phyloP scores from a whole-genome alignment of 106 monocot genomes.

The Ottelia alismoides region DNA sequence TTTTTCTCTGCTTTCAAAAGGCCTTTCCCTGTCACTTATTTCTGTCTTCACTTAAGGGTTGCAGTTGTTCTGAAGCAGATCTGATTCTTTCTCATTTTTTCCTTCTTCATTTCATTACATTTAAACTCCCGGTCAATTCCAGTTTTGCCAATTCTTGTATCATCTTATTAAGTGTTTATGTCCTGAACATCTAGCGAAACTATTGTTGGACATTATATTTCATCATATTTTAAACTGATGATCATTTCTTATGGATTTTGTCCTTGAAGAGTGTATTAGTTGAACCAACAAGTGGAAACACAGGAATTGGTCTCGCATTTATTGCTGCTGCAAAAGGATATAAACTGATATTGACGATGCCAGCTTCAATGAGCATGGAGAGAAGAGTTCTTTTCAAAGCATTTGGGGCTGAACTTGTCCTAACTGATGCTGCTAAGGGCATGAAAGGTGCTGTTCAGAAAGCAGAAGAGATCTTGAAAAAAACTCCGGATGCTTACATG shows the following conservation, averaged over 20 bases:
- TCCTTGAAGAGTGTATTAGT: conserved; percentile 63
- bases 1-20: no score
- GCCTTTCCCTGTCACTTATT: not conserved
- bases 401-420: conserved; percentile 94
- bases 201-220: no score
- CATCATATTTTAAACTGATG: no score
- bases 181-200: no score
- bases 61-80: no score
- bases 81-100: no score
- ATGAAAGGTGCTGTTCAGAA: conserved; percentile 96
- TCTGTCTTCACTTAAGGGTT: not conserved
- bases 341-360: conserved; percentile 93
- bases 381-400: conserved; percentile 88
- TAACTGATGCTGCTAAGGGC: conserved; percentile 88
- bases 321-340: conserved; percentile 96
- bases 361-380: conserved; percentile 95
- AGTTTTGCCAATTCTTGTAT: no score
- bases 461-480: conserved; percentile 83
- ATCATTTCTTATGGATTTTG: no score
- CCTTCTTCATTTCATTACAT: no score
- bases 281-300: conserved; percentile 95
- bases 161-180: no score
- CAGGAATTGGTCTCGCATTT: conserved; percentile 96
- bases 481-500: conserved; percentile 82
- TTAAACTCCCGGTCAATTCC: no score